Evolutionary conservation across 495 filamentous ascomycete genomes (phyloP).

Genomic region (Schizothecium vesticola): DNA sequence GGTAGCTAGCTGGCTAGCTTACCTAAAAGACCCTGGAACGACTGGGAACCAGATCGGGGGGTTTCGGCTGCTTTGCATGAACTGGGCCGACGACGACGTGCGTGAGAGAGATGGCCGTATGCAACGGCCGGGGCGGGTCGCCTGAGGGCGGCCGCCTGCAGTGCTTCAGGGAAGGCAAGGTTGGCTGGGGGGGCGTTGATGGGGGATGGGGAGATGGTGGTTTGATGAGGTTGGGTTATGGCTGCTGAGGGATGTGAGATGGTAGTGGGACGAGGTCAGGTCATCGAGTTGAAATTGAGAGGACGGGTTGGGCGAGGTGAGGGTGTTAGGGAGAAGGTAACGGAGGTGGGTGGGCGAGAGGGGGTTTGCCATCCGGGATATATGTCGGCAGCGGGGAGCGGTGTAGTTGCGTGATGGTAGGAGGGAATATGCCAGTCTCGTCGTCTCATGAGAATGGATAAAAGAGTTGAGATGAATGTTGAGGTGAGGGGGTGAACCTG

Average conservation of each 20-base stretch:
- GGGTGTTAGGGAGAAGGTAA: not conserved
- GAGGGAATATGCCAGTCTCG: not conserved
- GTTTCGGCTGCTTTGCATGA: not conserved
- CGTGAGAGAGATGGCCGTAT: not conserved
- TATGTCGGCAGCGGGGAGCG: not conserved
- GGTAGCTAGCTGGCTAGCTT: not conserved
- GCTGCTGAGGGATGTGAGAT: not conserved
- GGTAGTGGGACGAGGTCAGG: not conserved
- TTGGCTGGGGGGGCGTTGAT: too few relatives aligned
- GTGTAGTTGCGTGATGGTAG: not conserved
- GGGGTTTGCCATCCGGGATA: not conserved
- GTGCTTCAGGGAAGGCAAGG: not conserved
- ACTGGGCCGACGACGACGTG: not conserved
- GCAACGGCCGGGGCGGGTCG: not conserved
- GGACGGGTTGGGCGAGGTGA: not conserved
- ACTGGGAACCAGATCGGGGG: not conserved
- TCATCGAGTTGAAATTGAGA: not conserved
- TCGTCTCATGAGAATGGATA: not conserved
- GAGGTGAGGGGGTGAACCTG: not conserved
- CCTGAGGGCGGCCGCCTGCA: not conserved
- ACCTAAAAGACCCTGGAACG: not conserved
- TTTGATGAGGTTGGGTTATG: not conserved
- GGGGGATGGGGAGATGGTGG: not conserved
- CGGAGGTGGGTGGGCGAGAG: not conserved
- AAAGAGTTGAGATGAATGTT: not conserved